Conservation (phyloP, 352 stramenopile genomes). For the Phytophthora podocarpi region DNA sequence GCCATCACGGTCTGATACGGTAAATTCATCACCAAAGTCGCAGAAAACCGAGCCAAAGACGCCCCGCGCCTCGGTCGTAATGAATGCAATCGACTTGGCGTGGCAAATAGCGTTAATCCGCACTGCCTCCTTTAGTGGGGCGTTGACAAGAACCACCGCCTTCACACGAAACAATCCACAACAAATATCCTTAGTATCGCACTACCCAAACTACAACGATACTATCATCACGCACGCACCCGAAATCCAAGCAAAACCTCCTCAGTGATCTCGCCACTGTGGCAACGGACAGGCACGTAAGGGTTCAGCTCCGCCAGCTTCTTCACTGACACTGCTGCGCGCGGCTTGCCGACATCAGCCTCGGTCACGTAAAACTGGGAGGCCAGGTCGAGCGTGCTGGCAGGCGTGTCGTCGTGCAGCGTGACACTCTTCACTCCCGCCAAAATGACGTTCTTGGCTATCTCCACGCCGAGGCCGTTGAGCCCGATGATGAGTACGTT, state of each 20-base stretch:
- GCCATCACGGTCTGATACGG: constrained; percentile 94
- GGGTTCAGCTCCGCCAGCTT: constrained; percentile 97
- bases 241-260: constrained; percentile 74
- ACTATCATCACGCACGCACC: constrained; percentile 42
- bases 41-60: constrained; percentile 98
- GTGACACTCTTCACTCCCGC: constrained; percentile 95
- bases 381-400: constrained; percentile 89
- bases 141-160: constrained; percentile 88
- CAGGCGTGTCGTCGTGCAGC: constrained; percentile 92
- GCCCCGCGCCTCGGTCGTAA: constrained; percentile 91
- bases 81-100: constrained; percentile 88
- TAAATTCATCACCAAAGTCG: constrained; percentile 97
- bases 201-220: neutral
- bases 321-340: constrained; percentile 83
- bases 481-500: constrained; percentile 96
- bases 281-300: constrained; percentile 91
- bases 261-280: constrained; percentile 74
- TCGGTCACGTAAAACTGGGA: constrained; percentile 97
- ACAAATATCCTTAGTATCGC: constrained; percentile 4
- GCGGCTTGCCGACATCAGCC: constrained; percentile 83
- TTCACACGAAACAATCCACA: constrained; percentile 22
- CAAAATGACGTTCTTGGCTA: constrained; percentile 99
- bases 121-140: constrained; percentile 66
- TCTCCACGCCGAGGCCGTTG: constrained; percentile 95
- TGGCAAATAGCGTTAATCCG: constrained; percentile 89